phyloP scores from a whole-genome alignment of 2,329 filamentous ascomycete species.

The Colletotrichum zoysiae region DNA sequence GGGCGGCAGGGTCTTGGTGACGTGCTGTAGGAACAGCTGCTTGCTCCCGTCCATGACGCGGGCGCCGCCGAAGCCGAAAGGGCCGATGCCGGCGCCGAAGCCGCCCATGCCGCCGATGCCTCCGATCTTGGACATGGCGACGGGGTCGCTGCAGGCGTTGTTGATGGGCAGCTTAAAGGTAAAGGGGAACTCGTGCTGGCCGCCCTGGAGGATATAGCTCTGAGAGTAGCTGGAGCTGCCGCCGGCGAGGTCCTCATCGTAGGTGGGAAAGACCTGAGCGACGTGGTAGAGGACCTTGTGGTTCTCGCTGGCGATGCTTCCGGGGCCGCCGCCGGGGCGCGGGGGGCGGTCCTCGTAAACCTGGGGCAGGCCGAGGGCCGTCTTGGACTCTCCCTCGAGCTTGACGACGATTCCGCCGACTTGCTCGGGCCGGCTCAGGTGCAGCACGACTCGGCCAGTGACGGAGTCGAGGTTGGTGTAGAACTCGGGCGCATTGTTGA shows the following conservation, averaged over 20 bases:
- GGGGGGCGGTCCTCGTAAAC: conserved; percentile 51
- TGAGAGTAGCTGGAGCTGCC: conserved; percentile 55
- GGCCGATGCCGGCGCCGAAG: conserved; percentile 57
- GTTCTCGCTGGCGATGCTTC: conserved; percentile 66
- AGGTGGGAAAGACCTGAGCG: conserved; percentile 77
- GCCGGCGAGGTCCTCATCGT: conserved; percentile 56
- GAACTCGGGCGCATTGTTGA: conserved; percentile 76
- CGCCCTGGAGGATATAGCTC: conserved; percentile 73
- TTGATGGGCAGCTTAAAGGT: conserved; percentile 83
- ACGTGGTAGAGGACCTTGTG: conserved; percentile 83
- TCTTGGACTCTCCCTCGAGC: conserved; percentile 83
- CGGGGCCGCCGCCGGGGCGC: conserved; percentile 55
- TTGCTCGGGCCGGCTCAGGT: conserved; percentile 74
- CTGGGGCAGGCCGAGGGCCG: conserved; percentile 68
- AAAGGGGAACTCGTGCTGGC: conserved; percentile 83
- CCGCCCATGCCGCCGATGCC: conserved; percentile 68
- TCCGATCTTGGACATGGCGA: conserved; percentile 66
- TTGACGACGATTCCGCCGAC: conserved; percentile 83
- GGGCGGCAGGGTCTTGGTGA: conserved; percentile 88
- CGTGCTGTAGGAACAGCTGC: conserved; percentile 75
- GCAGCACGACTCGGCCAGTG: conserved; percentile 70
- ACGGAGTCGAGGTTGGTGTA: conserved; percentile 86
- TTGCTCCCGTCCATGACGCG: conserved; percentile 73
- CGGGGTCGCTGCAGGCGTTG: conserved; percentile 73
- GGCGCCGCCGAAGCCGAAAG: conserved; percentile 65